These are phyloP conservation scores for Daldinia decipiens DNA, from an alignment of 495 filamentous ascomycete genomes.

Conservation along the genomic window DNA sequence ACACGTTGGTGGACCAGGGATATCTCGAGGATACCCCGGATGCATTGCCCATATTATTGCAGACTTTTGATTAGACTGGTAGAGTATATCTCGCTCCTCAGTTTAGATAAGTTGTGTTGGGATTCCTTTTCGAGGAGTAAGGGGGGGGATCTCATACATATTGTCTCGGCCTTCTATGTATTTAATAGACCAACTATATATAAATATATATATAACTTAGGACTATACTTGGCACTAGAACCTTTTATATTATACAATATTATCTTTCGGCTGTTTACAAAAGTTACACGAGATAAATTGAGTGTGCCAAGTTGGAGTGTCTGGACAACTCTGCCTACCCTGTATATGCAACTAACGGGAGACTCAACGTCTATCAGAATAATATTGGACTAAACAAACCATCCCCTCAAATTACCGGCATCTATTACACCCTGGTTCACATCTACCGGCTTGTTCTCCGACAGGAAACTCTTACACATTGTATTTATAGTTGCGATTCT, in stretches of 20 bases:
- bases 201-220: not conserved
- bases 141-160: not conserved
- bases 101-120: not conserved
- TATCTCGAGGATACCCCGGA: constrained; percentile 35
- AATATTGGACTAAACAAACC: not conserved
- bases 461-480: not conserved
- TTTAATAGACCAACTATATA: not conserved
- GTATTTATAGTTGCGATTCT: not conserved
- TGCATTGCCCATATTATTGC: constrained; percentile 24
- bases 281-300: too few species aligned
- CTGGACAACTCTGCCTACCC: not conserved
- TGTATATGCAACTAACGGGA: constrained; percentile 2
- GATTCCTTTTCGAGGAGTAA: not conserved
- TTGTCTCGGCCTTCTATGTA: not conserved
- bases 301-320: not conserved
- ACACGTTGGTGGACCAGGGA: constrained; percentile 47
- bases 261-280: not conserved
- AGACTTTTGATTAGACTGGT: constrained; percentile 31
- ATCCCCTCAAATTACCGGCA: not conserved
- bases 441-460: constrained; percentile 7
- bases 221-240: not conserved
- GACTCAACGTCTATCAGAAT: not conserved
- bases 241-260: not conserved
- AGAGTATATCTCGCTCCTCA: not conserved
- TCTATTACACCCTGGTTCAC: not conserved